Base-by-base conservation (phyloP, 2,329 filamentous ascomycete genomes). In the Xylogone sp. region DNA sequence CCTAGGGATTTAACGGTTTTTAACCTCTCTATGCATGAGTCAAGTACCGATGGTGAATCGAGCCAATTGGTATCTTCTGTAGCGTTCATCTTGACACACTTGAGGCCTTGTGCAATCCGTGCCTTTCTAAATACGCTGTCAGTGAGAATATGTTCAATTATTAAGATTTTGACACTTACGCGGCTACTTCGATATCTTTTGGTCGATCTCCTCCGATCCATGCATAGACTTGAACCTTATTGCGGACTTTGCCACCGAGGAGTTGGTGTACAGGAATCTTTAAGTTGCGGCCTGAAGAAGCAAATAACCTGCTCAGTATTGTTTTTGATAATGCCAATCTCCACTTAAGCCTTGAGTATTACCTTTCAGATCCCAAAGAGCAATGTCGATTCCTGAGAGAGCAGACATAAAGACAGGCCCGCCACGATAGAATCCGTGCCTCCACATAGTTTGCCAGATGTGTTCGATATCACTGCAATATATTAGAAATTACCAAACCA, bases 361-460 rank as follows among this genome's bases (percentile, higher is more conserved):
- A 52, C 52, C 52, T 44, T 83, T 83, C 22, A 83, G 68, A 61
- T 83, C 81, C 80, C 80, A 83, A 3, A 83, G 69, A 0, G 81
- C 81, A 57, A 84, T 83, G 59, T 83, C 81, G 52, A 84, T 77
- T 3, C 81, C 81, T 9, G 79, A 75, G 5, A 83, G 67, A 3
- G 80, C 81, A 50, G 75, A 79, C 78, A 83, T 83, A 65, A 84
- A 81, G 44, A 83, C 79, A 1, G 80, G 77, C 0, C 81, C 81
- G 18, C 81, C 80, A 21, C 81, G 74, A 63, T 84, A 84, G 69
- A 83, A 84, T 20, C 75, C 76, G 8, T 72, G 64, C 42, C 80
- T 73, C 76, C 78, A 83, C 49, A 74, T 72, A 56, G 72, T 73
- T 61, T 82, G 78, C 81, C 81, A 83, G 46, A 83, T 75, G 58